Evolutionary conservation across 2,329 filamentous ascomycete species (phyloP), one percentile per base, ranked within the genome.

Genomic region (Lecanosticta acicola): DNA sequence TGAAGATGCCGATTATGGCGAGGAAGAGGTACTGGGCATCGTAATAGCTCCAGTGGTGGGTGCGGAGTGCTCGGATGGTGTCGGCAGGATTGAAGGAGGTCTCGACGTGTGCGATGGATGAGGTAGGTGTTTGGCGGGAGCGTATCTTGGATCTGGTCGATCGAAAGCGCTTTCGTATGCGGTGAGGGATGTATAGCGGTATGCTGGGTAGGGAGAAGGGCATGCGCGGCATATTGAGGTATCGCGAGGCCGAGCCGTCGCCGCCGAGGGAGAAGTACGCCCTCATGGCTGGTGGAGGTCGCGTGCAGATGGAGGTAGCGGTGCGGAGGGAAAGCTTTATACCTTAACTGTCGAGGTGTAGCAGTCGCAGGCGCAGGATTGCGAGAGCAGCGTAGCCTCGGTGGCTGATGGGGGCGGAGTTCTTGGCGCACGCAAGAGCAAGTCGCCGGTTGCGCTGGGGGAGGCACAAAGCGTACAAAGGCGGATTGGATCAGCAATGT

Each of bases 11-110:
- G 40, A 94, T 68, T 43, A 84, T 77, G 48, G 82, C 78, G 20
- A 94, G 70, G 46, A 91, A 72, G 41, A 87, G 67, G 67, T 96
- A 94, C 70, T 96, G 90, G 33, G 85, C 77, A 67, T 97, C 91
- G 65, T 89, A 85, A 41, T 83, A 72, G 41, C 79, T 84, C 87
- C 87, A 96, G 54, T 80, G 80, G 64, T 93, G 87, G 49, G 78
- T 78, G 59, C 84, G 83, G 53, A 96, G 73, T 32, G 84, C 79
- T 50, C 80, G 79, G 50, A 96, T 68, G 10, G 88, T 89, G 62
- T 94, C 84, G 59, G 78, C 74, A 3, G 87, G 83, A 56, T 85
- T 89, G 68, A 89, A 86, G 1, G 89, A 95, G 13, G 82, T 89
- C 67, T 94, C 79, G 45, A 96, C 74, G 21, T 76, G 77, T 41